A percentile compares a stretch with the other conserved stretches of the same genome.
These are phyloP conservation scores for Huntiella decipiens DNA, from an alignment of 2,329 filamentous ascomycete species.

Conservation along the genomic window DNA sequence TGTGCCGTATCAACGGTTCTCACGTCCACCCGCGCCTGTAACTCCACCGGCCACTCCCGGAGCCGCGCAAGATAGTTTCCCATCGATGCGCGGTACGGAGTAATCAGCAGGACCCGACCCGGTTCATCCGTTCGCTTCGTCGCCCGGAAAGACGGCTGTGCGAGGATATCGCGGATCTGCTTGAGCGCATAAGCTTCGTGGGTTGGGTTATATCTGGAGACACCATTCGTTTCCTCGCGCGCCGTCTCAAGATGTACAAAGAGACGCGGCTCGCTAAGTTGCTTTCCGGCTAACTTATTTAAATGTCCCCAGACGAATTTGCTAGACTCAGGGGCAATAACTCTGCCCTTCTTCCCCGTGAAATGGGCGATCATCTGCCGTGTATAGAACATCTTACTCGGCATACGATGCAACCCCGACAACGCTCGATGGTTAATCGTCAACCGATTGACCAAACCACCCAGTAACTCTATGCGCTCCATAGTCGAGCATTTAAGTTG, in stretches of 20 bases:
- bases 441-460: conserved; percentile 18
- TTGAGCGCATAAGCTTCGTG: conserved; percentile 22
- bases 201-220: conserved; percentile 23
- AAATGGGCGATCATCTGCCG: conserved; percentile 19
- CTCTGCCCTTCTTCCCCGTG: conserved; percentile 12
- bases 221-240: conserved; percentile 15
- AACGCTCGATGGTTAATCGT: conserved; percentile 22
- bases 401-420: conserved; percentile 22
- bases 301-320: conserved; percentile 17
- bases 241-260: conserved; percentile 18
- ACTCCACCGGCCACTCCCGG: conserved; percentile 15
- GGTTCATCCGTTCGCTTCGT: conserved; percentile 14
- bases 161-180: conserved; percentile 17
- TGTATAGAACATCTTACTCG: conserved; percentile 25
- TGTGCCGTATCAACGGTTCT: conserved; percentile 27
- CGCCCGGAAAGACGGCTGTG: conserved; percentile 18
- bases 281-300: conserved; percentile 13
- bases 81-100: conserved; percentile 24
- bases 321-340: conserved; percentile 16
- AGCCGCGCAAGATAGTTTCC: conserved; percentile 19
- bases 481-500: conserved; percentile 21
- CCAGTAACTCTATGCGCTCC: conserved; percentile 20
- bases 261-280: conserved; percentile 20
- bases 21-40: conserved; percentile 19
- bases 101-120: conserved; percentile 25